phyloP scores from a whole-genome alignment of 2,329 filamentous ascomycete genomes.

The Colletotrichum lini region DNA sequence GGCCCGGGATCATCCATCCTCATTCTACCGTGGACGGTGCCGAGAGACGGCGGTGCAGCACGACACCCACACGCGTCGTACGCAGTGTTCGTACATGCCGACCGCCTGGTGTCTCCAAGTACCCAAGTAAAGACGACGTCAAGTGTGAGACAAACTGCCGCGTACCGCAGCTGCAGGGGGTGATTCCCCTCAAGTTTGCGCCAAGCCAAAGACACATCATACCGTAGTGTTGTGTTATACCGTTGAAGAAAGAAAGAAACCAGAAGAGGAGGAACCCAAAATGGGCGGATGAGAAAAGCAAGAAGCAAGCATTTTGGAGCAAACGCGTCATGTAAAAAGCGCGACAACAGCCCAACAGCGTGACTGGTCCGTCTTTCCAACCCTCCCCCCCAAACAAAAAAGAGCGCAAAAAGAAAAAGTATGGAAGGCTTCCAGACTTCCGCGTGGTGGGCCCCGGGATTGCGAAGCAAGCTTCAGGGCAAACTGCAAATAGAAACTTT shows the following conservation, averaged over 20 bases:
- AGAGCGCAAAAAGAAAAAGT: background rate
- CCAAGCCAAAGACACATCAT: background rate
- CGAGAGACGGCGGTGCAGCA: background rate
- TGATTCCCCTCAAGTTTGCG: background rate
- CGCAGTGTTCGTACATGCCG: background rate
- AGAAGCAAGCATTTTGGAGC: slow-evolving; percentile 12
- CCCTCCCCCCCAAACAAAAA: too few relatives aligned
- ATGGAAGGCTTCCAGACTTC: slow-evolving; percentile 21
- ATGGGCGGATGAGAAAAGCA: background rate
- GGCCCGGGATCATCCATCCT: slow-evolving; percentile 9
- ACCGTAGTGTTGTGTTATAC: too few relatives aligned
- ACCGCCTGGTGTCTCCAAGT: too few relatives aligned
- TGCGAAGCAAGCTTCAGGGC: slow-evolving; percentile 17
- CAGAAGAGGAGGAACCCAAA: background rate
- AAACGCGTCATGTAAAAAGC: slow-evolving; percentile 11
- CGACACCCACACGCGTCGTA: background rate
- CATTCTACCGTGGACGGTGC: background rate
- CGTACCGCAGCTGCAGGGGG: slow-evolving; percentile 23
- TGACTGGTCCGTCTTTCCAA: background rate
- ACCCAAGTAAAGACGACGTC: background rate
- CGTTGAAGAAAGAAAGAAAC: background rate
- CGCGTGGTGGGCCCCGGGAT: slow-evolving; percentile 16
- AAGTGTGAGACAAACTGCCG: slow-evolving; percentile 17
- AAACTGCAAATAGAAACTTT: slow-evolving; percentile 29
- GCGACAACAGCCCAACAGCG: slow-evolving; percentile 10